Conservation (phyloP, 345 rosid species). For the Lepidium africanum region DNA sequence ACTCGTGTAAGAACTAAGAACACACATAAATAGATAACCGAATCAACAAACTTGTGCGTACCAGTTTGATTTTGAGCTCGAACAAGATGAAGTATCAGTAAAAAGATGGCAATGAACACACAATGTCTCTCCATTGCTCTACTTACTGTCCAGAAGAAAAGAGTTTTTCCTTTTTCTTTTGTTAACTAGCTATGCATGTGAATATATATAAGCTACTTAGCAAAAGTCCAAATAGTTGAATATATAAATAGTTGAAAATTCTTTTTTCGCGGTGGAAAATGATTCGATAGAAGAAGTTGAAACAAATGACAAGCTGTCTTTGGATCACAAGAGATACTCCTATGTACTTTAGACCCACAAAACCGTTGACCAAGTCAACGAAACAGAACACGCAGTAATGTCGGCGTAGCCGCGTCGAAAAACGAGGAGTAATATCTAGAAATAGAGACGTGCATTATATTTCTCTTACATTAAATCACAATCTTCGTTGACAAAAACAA, state of each 20-base stretch:
- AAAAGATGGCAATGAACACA: background rate
- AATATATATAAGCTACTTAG: background rate
- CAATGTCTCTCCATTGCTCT: constrained; percentile 4
- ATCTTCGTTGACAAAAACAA: background rate
- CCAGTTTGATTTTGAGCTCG: constrained; percentile 22
- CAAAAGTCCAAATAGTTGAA: background rate
- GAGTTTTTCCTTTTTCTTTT: background rate
- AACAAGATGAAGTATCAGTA: background rate
- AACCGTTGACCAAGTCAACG: background rate
- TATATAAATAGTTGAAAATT: background rate
- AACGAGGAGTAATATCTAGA: background rate
- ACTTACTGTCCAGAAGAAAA: background rate
- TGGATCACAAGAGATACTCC: background rate
- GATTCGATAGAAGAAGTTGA: background rate
- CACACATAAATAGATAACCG: background rate
- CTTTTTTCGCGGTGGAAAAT: background rate
- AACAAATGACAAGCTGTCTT: background rate
- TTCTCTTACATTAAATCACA: background rate
- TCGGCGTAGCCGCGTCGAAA: background rate
- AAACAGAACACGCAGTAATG: background rate
- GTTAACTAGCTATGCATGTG: background rate
- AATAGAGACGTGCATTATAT: background rate
- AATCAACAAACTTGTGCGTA: background rate
- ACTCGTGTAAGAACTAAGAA: background rate
- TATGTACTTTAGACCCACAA: background rate